Conservation (phyloP, 305 asterid species). For the Fraxinus floribunda region DNA sequence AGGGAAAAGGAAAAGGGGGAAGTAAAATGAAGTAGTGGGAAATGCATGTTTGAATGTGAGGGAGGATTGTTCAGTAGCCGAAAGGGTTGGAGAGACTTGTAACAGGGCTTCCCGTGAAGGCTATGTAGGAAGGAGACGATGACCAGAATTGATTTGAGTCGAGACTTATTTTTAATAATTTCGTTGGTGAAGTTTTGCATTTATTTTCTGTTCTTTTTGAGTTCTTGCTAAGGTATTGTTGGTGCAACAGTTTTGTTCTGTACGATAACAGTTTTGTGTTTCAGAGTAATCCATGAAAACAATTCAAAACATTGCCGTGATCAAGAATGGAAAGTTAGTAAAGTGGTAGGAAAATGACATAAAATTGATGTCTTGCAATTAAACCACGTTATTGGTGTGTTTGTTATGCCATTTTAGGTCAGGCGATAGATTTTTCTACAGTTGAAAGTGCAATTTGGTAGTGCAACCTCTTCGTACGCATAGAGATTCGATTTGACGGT, state of each 20-base stretch:
- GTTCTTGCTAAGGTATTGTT: neutral
- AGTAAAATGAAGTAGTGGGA: slow-evolving; percentile 21
- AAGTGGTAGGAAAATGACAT: neutral
- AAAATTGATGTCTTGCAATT: neutral
- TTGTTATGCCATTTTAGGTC: neutral
- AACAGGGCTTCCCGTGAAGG: neutral
- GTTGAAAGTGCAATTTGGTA: neutral
- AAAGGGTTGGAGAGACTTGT: neutral
- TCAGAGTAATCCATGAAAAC: neutral
- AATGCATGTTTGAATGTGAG: neutral
- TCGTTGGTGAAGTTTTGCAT: neutral
- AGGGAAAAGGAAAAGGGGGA: neutral
- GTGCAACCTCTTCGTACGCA: neutral
- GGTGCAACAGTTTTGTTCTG: neutral
- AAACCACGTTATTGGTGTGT: neutral
- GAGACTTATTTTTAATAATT: neutral
- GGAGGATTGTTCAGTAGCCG: neutral
- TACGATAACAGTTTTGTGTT: neutral
- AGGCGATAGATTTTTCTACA: neutral
- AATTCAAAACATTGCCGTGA: neutral
- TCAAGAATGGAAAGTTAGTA: neutral
- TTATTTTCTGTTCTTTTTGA: neutral
- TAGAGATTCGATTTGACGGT: neutral
- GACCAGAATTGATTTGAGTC: neutral
- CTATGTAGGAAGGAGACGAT: neutral